Evolutionary conservation across 495 filamentous ascomycete species (phyloP), one percentile per base, ranked within the genome.

Genomic region (Hypoxylon lenormandii): DNA sequence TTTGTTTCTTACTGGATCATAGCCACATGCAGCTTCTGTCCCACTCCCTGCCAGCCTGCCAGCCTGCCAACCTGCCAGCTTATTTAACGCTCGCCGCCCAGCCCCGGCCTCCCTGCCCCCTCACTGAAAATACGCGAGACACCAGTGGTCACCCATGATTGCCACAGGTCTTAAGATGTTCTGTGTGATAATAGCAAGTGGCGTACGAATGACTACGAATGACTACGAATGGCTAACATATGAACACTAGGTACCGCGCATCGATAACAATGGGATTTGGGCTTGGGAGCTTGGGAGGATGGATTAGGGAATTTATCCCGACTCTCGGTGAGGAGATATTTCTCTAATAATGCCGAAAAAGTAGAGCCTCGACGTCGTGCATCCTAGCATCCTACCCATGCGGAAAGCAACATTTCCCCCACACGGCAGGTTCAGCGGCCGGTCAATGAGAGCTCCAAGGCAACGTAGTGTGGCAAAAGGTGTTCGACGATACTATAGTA

Each of bases 331-430:
- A 33, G 30, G 30, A 33, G 30, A 3, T 8, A 33, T 33, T 11
- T 11, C 30, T 33, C 30, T n/a, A 33, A 64, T 50, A 51, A 46
- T 58, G 33, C 23, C 46, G 37, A 50, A 42, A 42, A 56, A 22
- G 22, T 53, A 47, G 54, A 64, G 52, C 49, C 54, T 22, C 60
- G 22, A 46, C 16, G 48, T 37, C 12, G 13, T 19, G 60, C 54
- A n/a, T n/a, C n/a, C n/a, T n/a, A n/a, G n/a, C n/a, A 51, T 66
- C 67, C 56, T 66, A 54, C 61, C 51, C 30, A 66, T 56, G 10
- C 10, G 51, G 66, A 70, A 70, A 30, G 21, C 19, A 28, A 61
- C 46, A 46, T 52, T 42, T 42, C 30, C 30, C 30, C 30, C 30
- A 8, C 30, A 33, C 30, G 30, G 6, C 6, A 33, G 30, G 26